Evolutionary conservation across 768 basidiomycete genomes (phyloP).

Genomic region (Russula olivacea): DNA sequence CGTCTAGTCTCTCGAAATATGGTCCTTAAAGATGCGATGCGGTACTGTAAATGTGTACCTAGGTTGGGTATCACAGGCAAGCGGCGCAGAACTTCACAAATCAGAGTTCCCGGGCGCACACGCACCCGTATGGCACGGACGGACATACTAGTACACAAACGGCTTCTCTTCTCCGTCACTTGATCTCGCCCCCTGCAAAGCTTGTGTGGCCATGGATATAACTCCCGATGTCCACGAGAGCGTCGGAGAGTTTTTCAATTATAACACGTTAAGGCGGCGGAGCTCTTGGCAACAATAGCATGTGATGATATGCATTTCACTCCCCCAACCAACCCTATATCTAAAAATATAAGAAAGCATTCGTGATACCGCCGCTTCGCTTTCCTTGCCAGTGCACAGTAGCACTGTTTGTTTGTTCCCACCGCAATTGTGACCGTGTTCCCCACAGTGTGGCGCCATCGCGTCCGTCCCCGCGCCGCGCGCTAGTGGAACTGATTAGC

Average conservation of each 20-base stretch:
- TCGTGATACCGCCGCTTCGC: not conserved
- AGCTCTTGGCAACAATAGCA: not conserved
- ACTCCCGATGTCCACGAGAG: not conserved
- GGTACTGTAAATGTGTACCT: too few relatives aligned
- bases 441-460: not conserved
- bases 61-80: not conserved
- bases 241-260: not conserved
- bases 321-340: too few relatives aligned
- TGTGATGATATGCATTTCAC: slow-evolving; percentile 8
- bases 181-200: not conserved
- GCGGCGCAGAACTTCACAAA: not conserved
- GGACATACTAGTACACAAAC: not conserved
- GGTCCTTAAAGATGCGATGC: not conserved
- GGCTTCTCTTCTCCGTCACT: not conserved
- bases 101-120: not conserved
- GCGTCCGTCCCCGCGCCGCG: not conserved
- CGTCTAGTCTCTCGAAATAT: not conserved
- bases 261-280: not conserved
- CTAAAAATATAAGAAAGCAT: not conserved
- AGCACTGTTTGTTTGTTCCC: not conserved
- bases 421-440: not conserved
- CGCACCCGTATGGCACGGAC: not conserved
- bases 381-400: not conserved
- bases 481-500: slow-evolving; percentile 1
- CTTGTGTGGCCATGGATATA: not conserved